These are phyloP conservation scores for Arabidopsis lyrata DNA, from an alignment of 441 rosid genomes.

Conservation along the genomic window DNA sequence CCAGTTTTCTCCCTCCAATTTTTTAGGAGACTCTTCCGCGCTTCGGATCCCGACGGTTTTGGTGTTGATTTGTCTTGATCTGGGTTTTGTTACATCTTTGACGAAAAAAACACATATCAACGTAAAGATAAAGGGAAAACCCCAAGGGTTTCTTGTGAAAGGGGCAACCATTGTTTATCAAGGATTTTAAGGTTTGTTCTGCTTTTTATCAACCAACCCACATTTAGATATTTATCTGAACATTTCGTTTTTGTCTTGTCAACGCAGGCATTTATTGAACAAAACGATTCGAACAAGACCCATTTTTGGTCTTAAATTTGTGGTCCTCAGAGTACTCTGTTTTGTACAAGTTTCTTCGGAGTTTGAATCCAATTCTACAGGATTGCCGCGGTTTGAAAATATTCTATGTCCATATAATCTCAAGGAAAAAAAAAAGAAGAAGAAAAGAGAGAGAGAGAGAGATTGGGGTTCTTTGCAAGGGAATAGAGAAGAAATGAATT, in stretches of 20 bases:
- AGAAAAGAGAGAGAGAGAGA: too few relatives aligned
- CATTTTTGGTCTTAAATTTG: constrained; percentile 21
- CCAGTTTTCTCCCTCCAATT: constrained; percentile 38
- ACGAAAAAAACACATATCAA: not conserved
- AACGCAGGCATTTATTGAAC: constrained; percentile 30
- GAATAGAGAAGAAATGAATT: constrained; percentile 59
- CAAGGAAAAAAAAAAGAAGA: not conserved
- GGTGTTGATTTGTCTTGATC: constrained; percentile 34
- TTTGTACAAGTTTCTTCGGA: constrained; percentile 2
- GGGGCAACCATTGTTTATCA: constrained; percentile 33
- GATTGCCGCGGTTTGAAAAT: not conserved
- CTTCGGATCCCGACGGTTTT: constrained; percentile 34
- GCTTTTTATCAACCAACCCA: not conserved
- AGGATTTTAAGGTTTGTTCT: constrained; percentile 36
- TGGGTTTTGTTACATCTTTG: constrained; percentile 38
- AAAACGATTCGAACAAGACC: constrained; percentile 9
- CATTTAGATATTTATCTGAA: constrained; percentile 15
- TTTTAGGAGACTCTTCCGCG: constrained; percentile 37
- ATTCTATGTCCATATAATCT: constrained; percentile 2
- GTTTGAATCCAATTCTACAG: constrained; percentile 21
- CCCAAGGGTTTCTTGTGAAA: constrained; percentile 42
- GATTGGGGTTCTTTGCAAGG: constrained; percentile 15
- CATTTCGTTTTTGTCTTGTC: not conserved
- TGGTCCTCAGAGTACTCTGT: constrained; percentile 19
- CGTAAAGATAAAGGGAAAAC: constrained; percentile 25